Conservation (phyloP, 345 rosid genomes). For the Aurinia saxatilis region DNA sequence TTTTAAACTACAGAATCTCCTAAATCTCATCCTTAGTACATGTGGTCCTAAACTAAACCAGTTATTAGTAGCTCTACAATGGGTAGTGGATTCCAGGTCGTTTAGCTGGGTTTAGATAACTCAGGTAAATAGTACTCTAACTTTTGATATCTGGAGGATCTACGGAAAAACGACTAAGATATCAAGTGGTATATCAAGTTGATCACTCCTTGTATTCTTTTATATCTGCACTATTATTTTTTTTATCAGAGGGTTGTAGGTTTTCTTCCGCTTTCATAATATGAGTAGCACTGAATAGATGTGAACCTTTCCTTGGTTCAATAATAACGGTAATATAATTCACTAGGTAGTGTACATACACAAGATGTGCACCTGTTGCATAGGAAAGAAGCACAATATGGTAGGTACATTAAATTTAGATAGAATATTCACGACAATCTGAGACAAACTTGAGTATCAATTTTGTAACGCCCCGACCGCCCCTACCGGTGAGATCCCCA, state of each 20-base stretch:
- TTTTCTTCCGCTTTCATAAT: neutral
- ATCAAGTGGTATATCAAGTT: neutral
- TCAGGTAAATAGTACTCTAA: neutral
- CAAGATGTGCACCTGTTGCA: neutral
- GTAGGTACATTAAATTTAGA: neutral
- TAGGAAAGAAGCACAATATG: neutral
- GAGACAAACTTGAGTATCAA: neutral
- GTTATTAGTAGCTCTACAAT: neutral
- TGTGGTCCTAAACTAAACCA: conserved; percentile 1
- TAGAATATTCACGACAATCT: neutral
- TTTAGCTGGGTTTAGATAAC: neutral
- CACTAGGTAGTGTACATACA: neutral
- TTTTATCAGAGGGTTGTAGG: neutral
- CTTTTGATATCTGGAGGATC: conserved; percentile 9
- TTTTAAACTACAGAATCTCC: conserved; percentile 10
- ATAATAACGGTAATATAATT: neutral
- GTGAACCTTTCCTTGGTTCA: neutral
- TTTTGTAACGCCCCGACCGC: too few relatives aligned
- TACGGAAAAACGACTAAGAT: neutral
- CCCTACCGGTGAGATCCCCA: too few relatives aligned
- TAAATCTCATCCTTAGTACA: neutral
- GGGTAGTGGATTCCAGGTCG: neutral
- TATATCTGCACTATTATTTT: neutral
- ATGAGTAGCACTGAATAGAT: neutral
- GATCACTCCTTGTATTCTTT: neutral